phyloP scores from a whole-genome alignment of 108 stramenopile species.

The Cyclotella cryptica region DNA sequence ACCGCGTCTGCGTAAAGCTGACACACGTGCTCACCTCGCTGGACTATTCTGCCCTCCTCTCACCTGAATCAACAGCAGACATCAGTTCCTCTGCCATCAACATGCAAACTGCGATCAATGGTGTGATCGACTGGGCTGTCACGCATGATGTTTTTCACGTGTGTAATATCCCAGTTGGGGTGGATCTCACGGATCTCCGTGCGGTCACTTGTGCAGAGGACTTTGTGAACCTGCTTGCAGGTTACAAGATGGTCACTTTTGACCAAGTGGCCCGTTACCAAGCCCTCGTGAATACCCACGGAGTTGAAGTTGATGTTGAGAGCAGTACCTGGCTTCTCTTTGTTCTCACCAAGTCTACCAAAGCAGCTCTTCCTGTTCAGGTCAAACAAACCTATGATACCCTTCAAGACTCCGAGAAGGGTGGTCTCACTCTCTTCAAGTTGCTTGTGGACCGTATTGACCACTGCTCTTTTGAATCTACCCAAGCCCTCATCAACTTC shows the following conservation, averaged over 20 bases:
- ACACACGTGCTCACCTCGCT: background rate
- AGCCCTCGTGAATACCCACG: background rate
- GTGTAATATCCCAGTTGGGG: background rate
- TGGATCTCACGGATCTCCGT: background rate
- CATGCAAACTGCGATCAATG: background rate
- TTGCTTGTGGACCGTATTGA: background rate
- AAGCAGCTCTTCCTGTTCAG: background rate
- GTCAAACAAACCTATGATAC: background rate
- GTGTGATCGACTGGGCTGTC: no score
- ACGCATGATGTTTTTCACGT: background rate
- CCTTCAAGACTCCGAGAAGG: background rate
- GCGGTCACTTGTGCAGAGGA: background rate
- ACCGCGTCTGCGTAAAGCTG: background rate
- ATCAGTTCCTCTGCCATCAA: background rate
- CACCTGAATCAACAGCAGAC: background rate
- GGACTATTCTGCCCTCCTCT: background rate
- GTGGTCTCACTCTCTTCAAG: background rate
- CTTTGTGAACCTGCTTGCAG: background rate
- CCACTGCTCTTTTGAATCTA: background rate
- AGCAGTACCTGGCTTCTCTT: background rate
- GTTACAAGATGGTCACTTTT: background rate
- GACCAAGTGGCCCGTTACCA: background rate
- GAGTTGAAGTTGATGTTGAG: background rate
- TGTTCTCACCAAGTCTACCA: background rate
- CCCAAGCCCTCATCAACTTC: no score